phyloP scores from a whole-genome alignment of 163 green algal species.

The Prototheca cutis region DNA sequence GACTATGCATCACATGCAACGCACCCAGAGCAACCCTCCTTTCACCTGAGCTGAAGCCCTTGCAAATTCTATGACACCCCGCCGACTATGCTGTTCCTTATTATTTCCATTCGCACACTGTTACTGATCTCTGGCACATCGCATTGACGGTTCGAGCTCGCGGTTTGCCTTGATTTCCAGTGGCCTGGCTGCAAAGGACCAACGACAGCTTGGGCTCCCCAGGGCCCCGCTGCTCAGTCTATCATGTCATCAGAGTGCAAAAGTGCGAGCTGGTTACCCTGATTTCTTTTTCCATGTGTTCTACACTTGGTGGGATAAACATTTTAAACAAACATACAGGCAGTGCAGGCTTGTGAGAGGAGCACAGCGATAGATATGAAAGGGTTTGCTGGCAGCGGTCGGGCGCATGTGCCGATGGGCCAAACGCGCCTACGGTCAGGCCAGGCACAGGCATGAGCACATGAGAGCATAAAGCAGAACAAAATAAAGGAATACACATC shows the following conservation, averaged over 20 bases:
- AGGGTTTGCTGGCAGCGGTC: too few relatives aligned
- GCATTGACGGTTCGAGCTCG: too few relatives aligned
- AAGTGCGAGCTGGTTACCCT: neutral
- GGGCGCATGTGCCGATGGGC: too few relatives aligned
- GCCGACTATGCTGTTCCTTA: too few relatives aligned
- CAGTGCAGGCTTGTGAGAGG: neutral
- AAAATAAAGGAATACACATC: neutral
- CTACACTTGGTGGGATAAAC: neutral
- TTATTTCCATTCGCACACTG: too few relatives aligned
- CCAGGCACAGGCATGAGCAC: neutral
- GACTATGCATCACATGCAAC: too few relatives aligned
- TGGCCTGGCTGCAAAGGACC: too few relatives aligned
- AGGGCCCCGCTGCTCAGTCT: neutral
- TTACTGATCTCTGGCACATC: too few relatives aligned
- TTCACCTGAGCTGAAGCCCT: too few relatives aligned
- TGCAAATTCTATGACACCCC: too few relatives aligned
- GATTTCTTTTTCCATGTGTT: neutral
- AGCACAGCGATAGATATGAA: neutral
- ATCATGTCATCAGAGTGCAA: neutral
- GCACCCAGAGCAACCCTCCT: too few relatives aligned
- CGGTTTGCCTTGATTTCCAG: too few relatives aligned
- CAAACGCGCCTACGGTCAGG: neutral
- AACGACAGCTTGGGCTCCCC: neutral
- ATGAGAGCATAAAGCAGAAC: neutral
- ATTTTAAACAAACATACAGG: neutral